Evolutionary conservation across 208 protist species (phyloP).

Genomic region (Entamoeba dispar): DNA sequence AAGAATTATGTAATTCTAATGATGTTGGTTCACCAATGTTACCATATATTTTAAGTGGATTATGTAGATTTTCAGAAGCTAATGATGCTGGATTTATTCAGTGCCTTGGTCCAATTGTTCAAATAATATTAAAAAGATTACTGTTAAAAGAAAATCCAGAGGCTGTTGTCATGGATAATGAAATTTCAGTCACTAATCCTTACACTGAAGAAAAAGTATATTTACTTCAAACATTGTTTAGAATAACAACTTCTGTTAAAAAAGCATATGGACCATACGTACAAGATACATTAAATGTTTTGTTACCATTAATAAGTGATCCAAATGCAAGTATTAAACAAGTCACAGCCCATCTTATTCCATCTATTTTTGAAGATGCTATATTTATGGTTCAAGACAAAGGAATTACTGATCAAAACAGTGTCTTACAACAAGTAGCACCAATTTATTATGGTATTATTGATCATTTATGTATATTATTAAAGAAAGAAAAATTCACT

Average conservation of each 20-base stretch:
- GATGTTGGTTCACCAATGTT: background rate
- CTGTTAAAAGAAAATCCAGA: background rate
- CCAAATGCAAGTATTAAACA: background rate
- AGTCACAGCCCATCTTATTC: background rate
- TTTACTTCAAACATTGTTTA: background rate
- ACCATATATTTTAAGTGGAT: background rate
- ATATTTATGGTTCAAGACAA: background rate
- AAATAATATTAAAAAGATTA: background rate
- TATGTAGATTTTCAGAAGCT: background rate
- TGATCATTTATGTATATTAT: background rate
- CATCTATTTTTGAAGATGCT: background rate
- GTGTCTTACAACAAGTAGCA: background rate
- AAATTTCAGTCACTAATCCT: background rate
- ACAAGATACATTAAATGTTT: background rate
- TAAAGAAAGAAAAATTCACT: background rate
- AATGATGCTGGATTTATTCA: background rate
- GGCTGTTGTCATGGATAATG: background rate
- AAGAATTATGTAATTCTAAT: background rate
- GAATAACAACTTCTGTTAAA: background rate
- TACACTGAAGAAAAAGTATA: background rate
- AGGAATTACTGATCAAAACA: background rate
- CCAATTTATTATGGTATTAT: background rate
- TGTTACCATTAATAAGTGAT: background rate
- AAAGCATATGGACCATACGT: background rate
- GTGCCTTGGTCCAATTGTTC: background rate